phyloP scores from a whole-genome alignment of 2,329 filamentous ascomycete species.

The Aspergillus bombycis region DNA sequence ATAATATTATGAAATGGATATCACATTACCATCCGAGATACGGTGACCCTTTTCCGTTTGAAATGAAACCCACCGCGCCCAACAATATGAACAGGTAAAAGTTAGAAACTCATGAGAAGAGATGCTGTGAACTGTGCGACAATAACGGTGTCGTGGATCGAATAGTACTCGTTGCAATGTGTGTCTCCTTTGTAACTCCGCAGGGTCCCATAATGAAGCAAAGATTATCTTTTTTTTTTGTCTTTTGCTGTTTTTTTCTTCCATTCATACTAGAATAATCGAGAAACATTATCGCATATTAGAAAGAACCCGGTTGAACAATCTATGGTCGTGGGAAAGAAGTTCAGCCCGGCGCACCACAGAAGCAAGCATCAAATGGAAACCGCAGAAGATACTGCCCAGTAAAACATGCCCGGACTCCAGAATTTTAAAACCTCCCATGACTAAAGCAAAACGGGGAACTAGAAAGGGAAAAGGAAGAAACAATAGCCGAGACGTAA shows the following conservation, averaged over 20 bases:
- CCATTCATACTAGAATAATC: constrained; percentile 34
- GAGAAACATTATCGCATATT: constrained; percentile 18
- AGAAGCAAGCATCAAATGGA: constrained; percentile 32
- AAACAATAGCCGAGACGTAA: constrained; percentile 26
- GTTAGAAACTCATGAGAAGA: not conserved
- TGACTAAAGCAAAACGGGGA: constrained; percentile 27
- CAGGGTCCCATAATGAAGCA: constrained; percentile 4
- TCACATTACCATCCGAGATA: not conserved
- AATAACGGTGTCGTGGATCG: not conserved
- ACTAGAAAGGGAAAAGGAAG: constrained; percentile 14
- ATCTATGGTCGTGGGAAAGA: constrained; percentile 39
- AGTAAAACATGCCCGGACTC: constrained; percentile 41
- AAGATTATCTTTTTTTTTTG: constrained; percentile 23
- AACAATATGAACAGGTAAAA: not conserved
- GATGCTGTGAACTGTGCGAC: not conserved
- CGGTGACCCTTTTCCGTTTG: not conserved
- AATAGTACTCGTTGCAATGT: constrained; percentile 1
- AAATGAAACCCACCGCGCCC: not conserved
- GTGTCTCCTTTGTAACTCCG: constrained; percentile 1
- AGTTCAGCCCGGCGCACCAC: constrained; percentile 33
- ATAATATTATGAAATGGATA: not conserved
- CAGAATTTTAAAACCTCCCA: constrained; percentile 38
- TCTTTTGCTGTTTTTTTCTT: constrained; percentile 28
- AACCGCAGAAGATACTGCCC: constrained; percentile 32
- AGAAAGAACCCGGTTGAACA: constrained; percentile 22